These are phyloP conservation scores for Schrenkiella parvula DNA, from an alignment of 345 rosid species.

Conservation along the genomic window DNA sequence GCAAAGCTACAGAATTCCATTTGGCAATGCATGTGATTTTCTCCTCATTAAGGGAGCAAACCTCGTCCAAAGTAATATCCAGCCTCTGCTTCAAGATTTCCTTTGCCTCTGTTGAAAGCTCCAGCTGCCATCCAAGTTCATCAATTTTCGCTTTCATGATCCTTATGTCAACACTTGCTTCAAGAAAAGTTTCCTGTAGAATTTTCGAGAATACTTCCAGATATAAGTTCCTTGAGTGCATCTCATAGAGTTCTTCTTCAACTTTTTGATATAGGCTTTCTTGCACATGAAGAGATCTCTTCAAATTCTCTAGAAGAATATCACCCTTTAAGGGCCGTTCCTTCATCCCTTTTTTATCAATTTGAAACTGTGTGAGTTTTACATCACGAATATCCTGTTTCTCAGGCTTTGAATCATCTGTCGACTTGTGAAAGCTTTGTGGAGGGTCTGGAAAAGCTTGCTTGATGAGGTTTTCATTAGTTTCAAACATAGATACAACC, in stretches of 20 bases:
- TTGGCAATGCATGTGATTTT: slow-evolving; percentile 52
- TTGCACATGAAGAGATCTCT: slow-evolving; percentile 75
- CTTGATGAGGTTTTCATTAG: slow-evolving; percentile 85
- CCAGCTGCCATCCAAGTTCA: slow-evolving; percentile 57
- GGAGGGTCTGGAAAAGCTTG: slow-evolving; percentile 68
- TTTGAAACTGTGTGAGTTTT: slow-evolving; percentile 43
- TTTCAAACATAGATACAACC: slow-evolving; percentile 86
- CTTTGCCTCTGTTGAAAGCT: slow-evolving; percentile 58
- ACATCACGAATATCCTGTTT: slow-evolving; percentile 33
- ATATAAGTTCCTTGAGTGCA: slow-evolving; percentile 58
- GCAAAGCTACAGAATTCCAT: slow-evolving; percentile 54
- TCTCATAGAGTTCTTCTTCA: slow-evolving; percentile 74
- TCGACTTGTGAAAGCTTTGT: slow-evolving; percentile 38
- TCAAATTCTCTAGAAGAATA: slow-evolving; percentile 63
- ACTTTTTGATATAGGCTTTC: slow-evolving; percentile 73
- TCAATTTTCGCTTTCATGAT: slow-evolving; percentile 45
- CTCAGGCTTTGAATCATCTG: slow-evolving; percentile 35
- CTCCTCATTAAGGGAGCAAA: slow-evolving; percentile 53
- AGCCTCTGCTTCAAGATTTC: slow-evolving; percentile 59
- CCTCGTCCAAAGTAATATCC: slow-evolving; percentile 61
- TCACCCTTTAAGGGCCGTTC: slow-evolving; percentile 62
- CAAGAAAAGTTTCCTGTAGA: slow-evolving; percentile 59
- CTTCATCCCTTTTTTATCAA: slow-evolving; percentile 40
- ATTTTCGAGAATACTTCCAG: slow-evolving; percentile 77
- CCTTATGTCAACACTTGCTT: slow-evolving; percentile 49